A percentile compares a stretch with the other conserved stretches of the same genome.
Conservation (phyloP, 345 rosid species). For the Lagerstroemia speciosa region DNA sequence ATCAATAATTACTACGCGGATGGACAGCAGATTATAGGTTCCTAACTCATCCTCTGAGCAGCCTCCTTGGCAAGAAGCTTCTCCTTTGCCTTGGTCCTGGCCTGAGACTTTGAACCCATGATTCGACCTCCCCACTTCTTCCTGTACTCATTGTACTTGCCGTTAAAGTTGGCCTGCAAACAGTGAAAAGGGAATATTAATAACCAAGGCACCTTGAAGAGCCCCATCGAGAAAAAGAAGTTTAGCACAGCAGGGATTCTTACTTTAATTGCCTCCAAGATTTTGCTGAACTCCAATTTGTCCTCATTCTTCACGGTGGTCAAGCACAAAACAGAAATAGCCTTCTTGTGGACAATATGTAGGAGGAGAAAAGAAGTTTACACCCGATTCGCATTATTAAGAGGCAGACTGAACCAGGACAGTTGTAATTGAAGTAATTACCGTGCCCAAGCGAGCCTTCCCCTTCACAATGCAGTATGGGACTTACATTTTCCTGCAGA, state of each 20-base stretch:
- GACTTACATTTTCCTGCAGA: constrained; percentile 48
- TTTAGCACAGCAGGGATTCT: too few species aligned
- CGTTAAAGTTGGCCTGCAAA: constrained; percentile 57
- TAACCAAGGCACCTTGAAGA: background rate
- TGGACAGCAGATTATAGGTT: background rate
- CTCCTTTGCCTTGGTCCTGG: constrained; percentile 64
- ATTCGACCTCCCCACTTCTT: constrained; percentile 90
- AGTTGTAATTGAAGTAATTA: background rate
- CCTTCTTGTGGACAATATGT: constrained; percentile 63
- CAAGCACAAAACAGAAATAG: constrained; percentile 65
- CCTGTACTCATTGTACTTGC: constrained; percentile 62
- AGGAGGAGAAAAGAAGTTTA: background rate
- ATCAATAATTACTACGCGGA: background rate
- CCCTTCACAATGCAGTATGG: constrained; percentile 51
- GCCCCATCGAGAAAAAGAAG: background rate
- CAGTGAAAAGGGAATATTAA: background rate
- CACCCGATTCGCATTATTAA: background rate
- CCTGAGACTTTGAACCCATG: constrained; percentile 84
- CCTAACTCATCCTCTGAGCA: constrained; percentile 56
- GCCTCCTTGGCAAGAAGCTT: constrained; percentile 60
- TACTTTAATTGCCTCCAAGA: constrained; percentile 75
- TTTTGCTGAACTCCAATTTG: constrained; percentile 55
- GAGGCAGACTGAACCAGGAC: background rate
- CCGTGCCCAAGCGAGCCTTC: constrained; percentile 38
- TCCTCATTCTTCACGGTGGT: constrained; percentile 63